Evolutionary conservation across 495 filamentous ascomycete species (phyloP).

Genomic region (Chaetomium fimeti): DNA sequence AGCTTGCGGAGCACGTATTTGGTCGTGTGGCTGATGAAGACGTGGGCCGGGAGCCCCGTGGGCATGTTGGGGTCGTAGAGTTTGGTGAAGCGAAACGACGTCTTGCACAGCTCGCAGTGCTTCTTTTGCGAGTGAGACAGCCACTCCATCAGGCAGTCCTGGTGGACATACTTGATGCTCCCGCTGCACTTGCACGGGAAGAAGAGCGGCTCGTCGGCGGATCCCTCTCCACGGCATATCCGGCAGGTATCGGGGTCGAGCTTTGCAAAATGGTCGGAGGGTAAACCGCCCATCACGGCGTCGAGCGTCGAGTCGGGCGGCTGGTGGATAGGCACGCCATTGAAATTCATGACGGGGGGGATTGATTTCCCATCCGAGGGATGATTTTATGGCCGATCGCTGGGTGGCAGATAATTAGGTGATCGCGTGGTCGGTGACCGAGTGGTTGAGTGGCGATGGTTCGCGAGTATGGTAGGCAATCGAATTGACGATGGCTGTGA

Average conservation of each 20-base stretch:
- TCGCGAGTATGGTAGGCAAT: too few species aligned
- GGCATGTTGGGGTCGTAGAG: conserved; percentile 95
- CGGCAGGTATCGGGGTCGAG: conserved; percentile 78
- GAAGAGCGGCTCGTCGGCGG: conserved; percentile 83
- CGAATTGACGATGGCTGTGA: too few species aligned
- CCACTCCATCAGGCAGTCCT: conserved; percentile 98
- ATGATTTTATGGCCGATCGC: too few species aligned
- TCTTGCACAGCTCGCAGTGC: conserved; percentile 99
- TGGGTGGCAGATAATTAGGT: neutral
- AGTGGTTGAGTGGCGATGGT: too few species aligned
- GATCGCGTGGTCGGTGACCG: neutral
- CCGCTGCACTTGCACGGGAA: conserved; percentile 98
- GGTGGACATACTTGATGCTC: conserved; percentile 97
- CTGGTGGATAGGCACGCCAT: conserved; percentile 19
- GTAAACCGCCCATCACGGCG: conserved; percentile 23
- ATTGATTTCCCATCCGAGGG: neutral
- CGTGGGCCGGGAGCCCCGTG: conserved; percentile 66
- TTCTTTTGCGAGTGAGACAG: conserved; percentile 97
- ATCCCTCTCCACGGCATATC: conserved; percentile 90
- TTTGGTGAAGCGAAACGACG: conserved; percentile 95
- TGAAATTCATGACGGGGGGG: conserved; percentile 9
- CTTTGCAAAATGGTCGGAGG: conserved; percentile 4
- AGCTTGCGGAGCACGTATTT: conserved; percentile 68
- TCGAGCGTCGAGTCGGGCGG: conserved; percentile 13
- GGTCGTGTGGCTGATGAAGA: conserved; percentile 74